These are phyloP conservation scores for Lactarius hengduanensis DNA, from an alignment of 768 basidiomycete species.

Conservation along the genomic window DNA sequence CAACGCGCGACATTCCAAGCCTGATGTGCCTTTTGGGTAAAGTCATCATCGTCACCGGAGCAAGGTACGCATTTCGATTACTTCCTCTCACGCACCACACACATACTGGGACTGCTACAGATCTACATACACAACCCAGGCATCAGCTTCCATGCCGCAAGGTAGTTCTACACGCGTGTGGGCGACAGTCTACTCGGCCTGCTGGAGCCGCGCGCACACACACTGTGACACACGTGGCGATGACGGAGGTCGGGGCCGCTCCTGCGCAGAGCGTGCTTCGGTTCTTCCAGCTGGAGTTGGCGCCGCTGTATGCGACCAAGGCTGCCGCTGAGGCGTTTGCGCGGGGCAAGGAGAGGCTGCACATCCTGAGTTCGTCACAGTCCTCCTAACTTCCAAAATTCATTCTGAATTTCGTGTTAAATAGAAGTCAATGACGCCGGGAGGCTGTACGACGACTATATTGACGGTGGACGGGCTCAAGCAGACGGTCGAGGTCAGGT, in stretches of 20 bases:
- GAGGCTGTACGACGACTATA: constrained; percentile 1
- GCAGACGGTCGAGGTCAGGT: constrained; percentile 5
- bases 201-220: not conserved
- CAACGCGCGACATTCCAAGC: no score
- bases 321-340: no score
- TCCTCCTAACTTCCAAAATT: not conserved
- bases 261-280: no score
- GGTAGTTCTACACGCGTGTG: not conserved
- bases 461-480: constrained; percentile 5
- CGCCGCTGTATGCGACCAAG: no score
- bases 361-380: not conserved
- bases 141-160: constrained; percentile 1
- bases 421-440: constrained; percentile 12
- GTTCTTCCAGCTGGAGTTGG: no score
- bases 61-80: not conserved
- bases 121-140: constrained; percentile 1
- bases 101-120: no score
- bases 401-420: not conserved
- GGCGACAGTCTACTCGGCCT: constrained; percentile 13
- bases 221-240: constrained; percentile 1
- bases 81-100: no score
- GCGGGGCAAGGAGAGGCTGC: not conserved
- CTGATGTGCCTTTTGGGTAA: no score
- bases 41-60: constrained; percentile 10
- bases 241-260: not conserved